A percentile compares a stretch with the other conserved stretches of the same genome.
Evolutionary conservation across 768 basidiomycete species (phyloP).

Genomic region (Clavaria fumosa): DNA sequence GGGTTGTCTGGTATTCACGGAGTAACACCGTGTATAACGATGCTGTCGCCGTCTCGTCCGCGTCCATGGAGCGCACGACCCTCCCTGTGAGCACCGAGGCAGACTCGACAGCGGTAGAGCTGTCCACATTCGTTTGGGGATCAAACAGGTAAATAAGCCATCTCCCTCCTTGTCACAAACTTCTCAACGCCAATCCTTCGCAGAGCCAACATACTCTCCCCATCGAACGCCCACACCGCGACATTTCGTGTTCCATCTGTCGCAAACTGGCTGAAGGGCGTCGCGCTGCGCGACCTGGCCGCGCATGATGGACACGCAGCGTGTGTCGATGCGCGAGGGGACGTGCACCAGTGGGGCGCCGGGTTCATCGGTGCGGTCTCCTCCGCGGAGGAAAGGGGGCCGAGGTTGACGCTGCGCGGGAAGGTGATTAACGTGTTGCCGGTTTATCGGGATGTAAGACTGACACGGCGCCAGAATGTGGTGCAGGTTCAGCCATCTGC

Average conservation of each 20-base stretch:
- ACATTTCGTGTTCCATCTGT: slow-evolving; percentile 34
- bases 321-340: slow-evolving; percentile 64
- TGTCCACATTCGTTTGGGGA: slow-evolving; percentile 54
- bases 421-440: no score
- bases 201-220: slow-evolving; percentile 35
- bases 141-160: slow-evolving; percentile 43
- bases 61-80: no score
- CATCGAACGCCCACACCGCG: slow-evolving; percentile 23
- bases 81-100: slow-evolving; percentile 13
- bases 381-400: slow-evolving; percentile 17
- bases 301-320: slow-evolving; percentile 54
- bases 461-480: no score
- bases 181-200: no score
- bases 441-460: no score
- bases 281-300: slow-evolving; percentile 59
- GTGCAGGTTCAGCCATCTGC: no score
- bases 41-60: no score
- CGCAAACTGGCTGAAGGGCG: slow-evolving; percentile 43
- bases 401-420: slow-evolving; percentile 42
- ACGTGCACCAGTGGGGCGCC: slow-evolving; percentile 76
- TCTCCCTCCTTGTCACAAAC: background rate
- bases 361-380: slow-evolving; percentile 33
- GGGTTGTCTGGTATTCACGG: no score
- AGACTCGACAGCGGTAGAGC: slow-evolving; percentile 11
- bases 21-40: no score